phyloP scores from a whole-genome alignment of 116 monocot species.

The Iris pallida region DNA sequence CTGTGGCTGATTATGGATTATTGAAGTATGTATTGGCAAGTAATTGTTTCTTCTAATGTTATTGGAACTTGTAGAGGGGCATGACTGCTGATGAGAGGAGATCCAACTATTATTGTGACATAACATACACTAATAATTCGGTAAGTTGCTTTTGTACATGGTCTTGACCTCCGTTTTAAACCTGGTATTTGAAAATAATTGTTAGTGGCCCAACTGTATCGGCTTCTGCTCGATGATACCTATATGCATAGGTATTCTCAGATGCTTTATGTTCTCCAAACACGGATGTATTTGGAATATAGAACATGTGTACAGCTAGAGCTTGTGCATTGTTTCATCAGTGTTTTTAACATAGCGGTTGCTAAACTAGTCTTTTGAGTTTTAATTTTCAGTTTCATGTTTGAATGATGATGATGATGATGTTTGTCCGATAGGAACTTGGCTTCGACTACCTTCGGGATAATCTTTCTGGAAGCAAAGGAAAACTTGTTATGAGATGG shows the following conservation, averaged over 20 bases:
- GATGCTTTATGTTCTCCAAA: too few relatives aligned
- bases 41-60: constrained; percentile 4
- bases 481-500: constrained; percentile 98
- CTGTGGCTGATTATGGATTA: neutral
- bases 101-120: constrained; percentile 86
- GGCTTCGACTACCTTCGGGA: constrained; percentile 99
- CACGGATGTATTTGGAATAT: too few relatives aligned
- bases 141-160: constrained; percentile 38
- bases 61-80: constrained; percentile 53
- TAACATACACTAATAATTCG: constrained; percentile 97
- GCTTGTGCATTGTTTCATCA: too few relatives aligned
- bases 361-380: too few relatives aligned
- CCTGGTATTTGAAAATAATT: too few relatives aligned
- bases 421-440: constrained; percentile 58
- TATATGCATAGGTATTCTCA: too few relatives aligned
- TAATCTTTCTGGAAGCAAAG: constrained; percentile 77
- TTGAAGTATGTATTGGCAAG: neutral
- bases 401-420: neutral
- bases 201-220: too few relatives aligned
- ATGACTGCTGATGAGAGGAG: constrained; percentile 84
- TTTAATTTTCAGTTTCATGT: too few relatives aligned
- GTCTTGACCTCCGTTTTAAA: neutral
- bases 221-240: too few relatives aligned
- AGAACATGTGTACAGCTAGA: too few relatives aligned
- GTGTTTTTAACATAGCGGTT: too few relatives aligned